Percentiles rank a stretch among this genome's conserved stretches.
Evolutionary conservation across 345 rosid genomes (phyloP).

Genomic region (Euphorbia peplus): DNA sequence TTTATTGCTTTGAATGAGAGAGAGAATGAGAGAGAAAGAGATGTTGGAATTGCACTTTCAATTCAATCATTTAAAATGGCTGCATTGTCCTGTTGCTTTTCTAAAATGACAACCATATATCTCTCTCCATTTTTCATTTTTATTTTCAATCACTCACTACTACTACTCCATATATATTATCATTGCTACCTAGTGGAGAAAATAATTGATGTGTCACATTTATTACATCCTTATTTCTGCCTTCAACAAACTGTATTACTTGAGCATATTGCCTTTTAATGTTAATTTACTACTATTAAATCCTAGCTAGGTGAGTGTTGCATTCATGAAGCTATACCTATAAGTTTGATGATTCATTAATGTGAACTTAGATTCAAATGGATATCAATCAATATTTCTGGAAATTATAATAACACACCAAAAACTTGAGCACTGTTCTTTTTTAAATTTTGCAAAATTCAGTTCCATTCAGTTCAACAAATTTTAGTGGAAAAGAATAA

Average conservation of each 20-base stretch:
- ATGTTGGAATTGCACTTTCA: slow-evolving; percentile 50
- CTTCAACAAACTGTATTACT: neutral
- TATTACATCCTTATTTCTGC: neutral
- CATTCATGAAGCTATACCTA: no score
- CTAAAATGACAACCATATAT: slow-evolving; percentile 19
- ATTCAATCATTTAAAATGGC: slow-evolving; percentile 40
- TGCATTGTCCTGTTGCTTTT: slow-evolving; percentile 38
- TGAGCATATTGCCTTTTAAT: no score
- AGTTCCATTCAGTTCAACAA: no score
- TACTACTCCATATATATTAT: slow-evolving; percentile 3
- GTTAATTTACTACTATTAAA: no score
- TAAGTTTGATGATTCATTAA: neutral
- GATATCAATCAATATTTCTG: neutral
- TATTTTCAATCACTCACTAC: neutral
- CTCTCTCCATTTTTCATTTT: neutral
- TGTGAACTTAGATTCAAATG: neutral
- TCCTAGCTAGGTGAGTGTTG: no score
- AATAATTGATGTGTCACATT: slow-evolving; percentile 12
- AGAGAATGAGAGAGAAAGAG: slow-evolving; percentile 16
- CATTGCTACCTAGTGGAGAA: slow-evolving; percentile 10
- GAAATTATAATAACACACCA: no score
- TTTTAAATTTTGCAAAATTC: no score
- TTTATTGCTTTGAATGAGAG: slow-evolving; percentile 51
- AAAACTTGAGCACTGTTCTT: no score
- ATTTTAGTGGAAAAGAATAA: no score